Base-by-base conservation (phyloP, 179 eudicot genomes). In the Beta corolliflora region DNA sequence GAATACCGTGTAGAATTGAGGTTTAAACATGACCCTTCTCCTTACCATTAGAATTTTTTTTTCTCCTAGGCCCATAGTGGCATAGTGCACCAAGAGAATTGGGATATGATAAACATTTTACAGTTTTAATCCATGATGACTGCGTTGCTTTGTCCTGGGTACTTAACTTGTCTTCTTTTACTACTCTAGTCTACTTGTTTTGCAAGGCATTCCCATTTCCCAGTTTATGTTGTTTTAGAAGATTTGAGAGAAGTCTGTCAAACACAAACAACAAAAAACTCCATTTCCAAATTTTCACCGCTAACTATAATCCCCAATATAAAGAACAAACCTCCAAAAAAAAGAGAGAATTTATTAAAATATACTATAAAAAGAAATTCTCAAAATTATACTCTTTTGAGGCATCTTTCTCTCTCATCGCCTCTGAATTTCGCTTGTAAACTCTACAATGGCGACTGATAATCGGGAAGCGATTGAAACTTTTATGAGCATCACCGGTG, bases 401-500 rank as follows among this genome's bases (percentile, higher is more conserved):
- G 6, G 15, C 25, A 12, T 64, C 8, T 63, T 14, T 12, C 5
- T 29, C 63, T 18, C 12, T 23, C 18, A 12, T 56, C 21, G 1
- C 18, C 1, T 18, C 25, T 61, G n/a, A 10, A 78, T 78, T 53
- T 18, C 31, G 9, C 71, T 36, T 46, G 44, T 5, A 72, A 56
- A 50, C 21, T 65, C 67, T 78, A 12, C 86, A 72, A 92, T 91
- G 94, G 90, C 89, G 84, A 85, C 80, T 66, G 87, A 85, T 69
- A 81, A 89, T 88, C 92, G 85, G 31, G 92, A 91, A 83, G 84
- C 88, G 19, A 90, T 92, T 84, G 92, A 90, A 2, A 91, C 91
- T 10, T 92, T 92, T 76, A 90, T 89, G 79, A 89, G 88, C 90
- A 89, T 92, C 88, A 89, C 97, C 41, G 94, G 93, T 76, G 83